Evolutionary conservation across 2,329 filamentous ascomycete species (phyloP).

Genomic region (Aspergillus sclerotialis): DNA sequence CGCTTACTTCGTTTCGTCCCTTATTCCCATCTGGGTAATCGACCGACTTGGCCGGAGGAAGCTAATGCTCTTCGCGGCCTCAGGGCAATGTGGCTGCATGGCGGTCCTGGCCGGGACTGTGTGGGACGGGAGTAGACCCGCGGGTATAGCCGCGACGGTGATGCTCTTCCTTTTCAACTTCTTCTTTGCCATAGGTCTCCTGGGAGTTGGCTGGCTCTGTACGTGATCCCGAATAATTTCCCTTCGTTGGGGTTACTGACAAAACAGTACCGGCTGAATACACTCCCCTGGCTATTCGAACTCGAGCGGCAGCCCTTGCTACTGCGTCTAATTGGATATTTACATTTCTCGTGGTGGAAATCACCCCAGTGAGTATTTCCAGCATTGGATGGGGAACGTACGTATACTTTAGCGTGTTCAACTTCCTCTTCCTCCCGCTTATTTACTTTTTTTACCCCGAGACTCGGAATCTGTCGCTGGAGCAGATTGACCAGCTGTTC

Average conservation of each 20-base stretch:
- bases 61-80: constrained; percentile 52
- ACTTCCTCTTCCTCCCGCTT: constrained; percentile 44
- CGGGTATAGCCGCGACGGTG: constrained; percentile 38
- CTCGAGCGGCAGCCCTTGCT: constrained; percentile 43
- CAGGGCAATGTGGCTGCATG: constrained; percentile 46
- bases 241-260: constrained; percentile 15
- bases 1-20: constrained; percentile 32
- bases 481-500: constrained; percentile 33
- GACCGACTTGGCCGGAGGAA: constrained; percentile 47
- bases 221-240: constrained; percentile 7
- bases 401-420: constrained; percentile 41
- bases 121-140: constrained; percentile 28
- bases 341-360: constrained; percentile 40
- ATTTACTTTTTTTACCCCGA: constrained; percentile 38
- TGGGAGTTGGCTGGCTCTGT: constrained; percentile 39
- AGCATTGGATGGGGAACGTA: constrained; percentile 36
- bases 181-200: constrained; percentile 44
- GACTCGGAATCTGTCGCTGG: constrained; percentile 23
- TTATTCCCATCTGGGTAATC: constrained; percentile 33
- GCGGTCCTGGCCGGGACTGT: constrained; percentile 41
- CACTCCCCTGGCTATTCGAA: constrained; percentile 41
- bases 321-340: constrained; percentile 48
- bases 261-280: constrained; percentile 38
- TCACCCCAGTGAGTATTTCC: constrained; percentile 39
- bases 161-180: constrained; percentile 52